Percentiles rank a stretch among this genome's conserved stretches.
phyloP scores from a whole-genome alignment of 1,284 basidiomycete genomes.

The Irpex rosettiformis region DNA sequence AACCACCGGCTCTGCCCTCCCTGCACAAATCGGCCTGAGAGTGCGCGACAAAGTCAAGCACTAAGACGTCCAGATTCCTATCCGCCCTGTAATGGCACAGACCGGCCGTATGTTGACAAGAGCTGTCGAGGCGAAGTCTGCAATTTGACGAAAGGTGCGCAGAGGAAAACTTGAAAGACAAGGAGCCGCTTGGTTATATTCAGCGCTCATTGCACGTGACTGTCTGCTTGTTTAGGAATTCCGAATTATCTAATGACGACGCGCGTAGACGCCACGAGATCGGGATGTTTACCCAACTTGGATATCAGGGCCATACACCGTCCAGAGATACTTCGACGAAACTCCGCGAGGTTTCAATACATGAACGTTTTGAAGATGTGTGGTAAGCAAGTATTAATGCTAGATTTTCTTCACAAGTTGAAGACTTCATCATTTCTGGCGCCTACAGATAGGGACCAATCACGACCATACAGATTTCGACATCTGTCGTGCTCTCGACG shows the following conservation, averaged over 20 bases:
- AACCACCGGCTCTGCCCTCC: constrained; percentile 43
- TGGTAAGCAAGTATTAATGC: too few species aligned
- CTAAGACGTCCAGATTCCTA: constrained; percentile 45
- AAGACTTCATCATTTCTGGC: background rate
- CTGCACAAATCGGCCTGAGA: constrained; percentile 21
- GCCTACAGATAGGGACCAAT: constrained; percentile 2
- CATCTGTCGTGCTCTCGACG: constrained; percentile 8
- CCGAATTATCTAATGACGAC: too few species aligned
- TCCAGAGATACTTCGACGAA: too few species aligned
- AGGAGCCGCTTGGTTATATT: background rate
- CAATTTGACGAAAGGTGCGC: constrained; percentile 53
- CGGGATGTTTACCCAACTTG: too few species aligned
- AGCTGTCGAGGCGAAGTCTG: constrained; percentile 29
- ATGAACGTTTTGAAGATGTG: background rate
- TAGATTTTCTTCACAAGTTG: too few species aligned
- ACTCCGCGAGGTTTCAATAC: too few species aligned
- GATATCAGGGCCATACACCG: too few species aligned
- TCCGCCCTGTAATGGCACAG: constrained; percentile 56
- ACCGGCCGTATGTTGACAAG: constrained; percentile 30
- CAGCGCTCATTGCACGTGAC: background rate
- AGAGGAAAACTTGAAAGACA: constrained; percentile 14
- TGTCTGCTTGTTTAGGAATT: background rate
- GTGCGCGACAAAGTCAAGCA: constrained; percentile 40
- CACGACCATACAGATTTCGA: constrained; percentile 13
- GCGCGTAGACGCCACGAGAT: too few species aligned